Base-by-base conservation (phyloP, 164 flowering plant genomes). In the Hamamelis virginiana region DNA sequence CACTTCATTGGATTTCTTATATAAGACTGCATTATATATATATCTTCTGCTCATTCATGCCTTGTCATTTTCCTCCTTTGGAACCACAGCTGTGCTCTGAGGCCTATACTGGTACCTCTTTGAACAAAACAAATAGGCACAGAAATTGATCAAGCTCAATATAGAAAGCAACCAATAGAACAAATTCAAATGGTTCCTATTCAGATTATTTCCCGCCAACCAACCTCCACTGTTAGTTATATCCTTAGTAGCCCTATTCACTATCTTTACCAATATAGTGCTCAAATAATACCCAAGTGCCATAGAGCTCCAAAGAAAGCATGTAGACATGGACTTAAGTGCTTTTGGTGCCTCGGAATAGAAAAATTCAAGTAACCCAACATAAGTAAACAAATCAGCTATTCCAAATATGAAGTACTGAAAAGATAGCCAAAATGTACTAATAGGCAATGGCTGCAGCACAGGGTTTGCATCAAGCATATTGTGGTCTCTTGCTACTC, bases 341-440 rank as follows among this genome's bases (percentile, higher is more conserved):
- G 56, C 80, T 48, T 75, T 78, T 0, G 91, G 88, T 10, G 87
- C 79, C 61, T 87, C 81, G 0, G 83, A 82, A 71, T 87, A 83
- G 78, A 87, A 85, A 57, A 85, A 82, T 47, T 87, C 85, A 0
- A 87, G 81, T 25, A 87, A 71, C 3, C 91, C 87, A 0, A 79
- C 81, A 18, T 73, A 82, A 0, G 91, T 85, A 45, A 87, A 83
- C 83, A 87, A 59, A 73, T 87, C 88, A 4, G 88, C 86, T 8
- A 87, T 75, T 4, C 88, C 88, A 41, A 83, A 83, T 52, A 87
- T 76, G 74, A 83, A 85, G 81, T 67, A 87, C 71, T 87, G 91
- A 28, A 82, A 65, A 0, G 84, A 76, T 21, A 87, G 67, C 87
- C 87, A 83, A 59, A 87, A 80, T 1, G 59, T 18, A 57, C 76